Conservation (phyloP, 257 asterid species). For the Mentha longifolia region DNA sequence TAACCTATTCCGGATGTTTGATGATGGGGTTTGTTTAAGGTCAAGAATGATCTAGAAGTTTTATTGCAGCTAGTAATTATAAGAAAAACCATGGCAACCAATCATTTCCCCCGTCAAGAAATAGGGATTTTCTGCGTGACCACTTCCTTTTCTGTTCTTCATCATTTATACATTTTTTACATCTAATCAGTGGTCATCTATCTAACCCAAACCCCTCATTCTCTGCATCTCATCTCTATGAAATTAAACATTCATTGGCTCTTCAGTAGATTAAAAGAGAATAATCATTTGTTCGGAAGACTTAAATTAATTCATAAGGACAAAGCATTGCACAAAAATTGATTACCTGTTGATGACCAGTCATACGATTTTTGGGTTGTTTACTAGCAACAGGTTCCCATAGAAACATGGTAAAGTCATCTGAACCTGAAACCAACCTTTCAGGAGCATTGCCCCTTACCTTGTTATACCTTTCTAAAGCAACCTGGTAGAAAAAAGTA, state of each 20-base stretch:
- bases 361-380: conserved; percentile 85
- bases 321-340: conserved; percentile 17
- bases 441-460: conserved; percentile 80
- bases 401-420: conserved; percentile 91
- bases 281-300: conserved; percentile 15
- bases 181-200: conserved; percentile 6
- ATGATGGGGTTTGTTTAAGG: neutral
- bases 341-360: conserved; percentile 95
- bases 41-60: conserved; percentile 7
- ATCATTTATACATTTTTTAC: neutral
- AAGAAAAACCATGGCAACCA: neutral
- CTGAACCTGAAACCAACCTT: conserved; percentile 94
- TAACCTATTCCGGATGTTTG: neutral
- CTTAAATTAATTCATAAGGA: conserved; percentile 5
- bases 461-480: conserved; percentile 83
- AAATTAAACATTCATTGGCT: conserved; percentile 1
- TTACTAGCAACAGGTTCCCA: conserved; percentile 91
- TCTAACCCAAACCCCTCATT: neutral
- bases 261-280: neutral
- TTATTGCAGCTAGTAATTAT: neutral
- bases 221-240: conserved; percentile 22
- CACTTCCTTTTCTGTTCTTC: neutral
- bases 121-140: neutral
- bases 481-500: conserved; percentile 57
- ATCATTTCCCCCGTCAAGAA: neutral